These are phyloP conservation scores for Boletus subluridellus DNA, from an alignment of 1,284 basidiomycete species.

Conservation along the genomic window DNA sequence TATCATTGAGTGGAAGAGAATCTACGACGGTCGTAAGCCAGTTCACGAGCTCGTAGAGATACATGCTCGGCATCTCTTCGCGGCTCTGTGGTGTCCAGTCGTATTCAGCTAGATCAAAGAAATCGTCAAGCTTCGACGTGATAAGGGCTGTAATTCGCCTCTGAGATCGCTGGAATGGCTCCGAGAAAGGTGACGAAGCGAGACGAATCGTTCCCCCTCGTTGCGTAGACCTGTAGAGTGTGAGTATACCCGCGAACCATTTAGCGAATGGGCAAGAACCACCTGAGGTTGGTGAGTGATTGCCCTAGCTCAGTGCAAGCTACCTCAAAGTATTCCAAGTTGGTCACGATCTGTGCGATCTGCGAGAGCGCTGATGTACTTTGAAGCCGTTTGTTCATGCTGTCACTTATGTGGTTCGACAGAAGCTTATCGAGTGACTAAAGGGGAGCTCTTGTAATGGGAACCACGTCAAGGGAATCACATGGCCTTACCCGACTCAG, in stretches of 20 bases:
- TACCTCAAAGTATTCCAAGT: slow-evolving; percentile 88
- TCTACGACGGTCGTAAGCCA: slow-evolving; percentile 98
- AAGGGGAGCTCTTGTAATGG: slow-evolving; percentile 4
- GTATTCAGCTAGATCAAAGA: slow-evolving; percentile 93
- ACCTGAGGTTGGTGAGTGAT: slow-evolving; percentile 83
- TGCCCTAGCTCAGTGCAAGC: slow-evolving; percentile 85
- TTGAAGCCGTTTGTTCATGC: slow-evolving; percentile 70
- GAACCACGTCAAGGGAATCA: background rate
- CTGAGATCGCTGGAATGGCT: slow-evolving; percentile 69
- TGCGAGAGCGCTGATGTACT: slow-evolving; percentile 85
- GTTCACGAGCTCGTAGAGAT: slow-evolving; percentile 91
- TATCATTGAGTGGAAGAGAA: slow-evolving; percentile 80
- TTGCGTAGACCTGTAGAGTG: slow-evolving; percentile 62
- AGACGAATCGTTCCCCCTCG: slow-evolving; percentile 78
- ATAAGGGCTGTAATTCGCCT: slow-evolving; percentile 82
- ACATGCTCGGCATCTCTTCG: slow-evolving; percentile 81
- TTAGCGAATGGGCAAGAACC: slow-evolving; percentile 18
- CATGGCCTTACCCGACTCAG: slow-evolving; percentile 71
- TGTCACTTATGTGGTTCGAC: slow-evolving; percentile 75
- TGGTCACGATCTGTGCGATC: slow-evolving; percentile 91
- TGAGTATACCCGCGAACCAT: background rate
- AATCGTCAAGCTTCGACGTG: slow-evolving; percentile 91
- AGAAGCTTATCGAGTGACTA: slow-evolving; percentile 88
- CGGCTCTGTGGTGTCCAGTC: slow-evolving; percentile 78
- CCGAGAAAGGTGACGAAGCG: slow-evolving; percentile 65